phyloP scores from a whole-genome alignment of 306 rosid genomes.

The Pyrus bretschneideri region DNA sequence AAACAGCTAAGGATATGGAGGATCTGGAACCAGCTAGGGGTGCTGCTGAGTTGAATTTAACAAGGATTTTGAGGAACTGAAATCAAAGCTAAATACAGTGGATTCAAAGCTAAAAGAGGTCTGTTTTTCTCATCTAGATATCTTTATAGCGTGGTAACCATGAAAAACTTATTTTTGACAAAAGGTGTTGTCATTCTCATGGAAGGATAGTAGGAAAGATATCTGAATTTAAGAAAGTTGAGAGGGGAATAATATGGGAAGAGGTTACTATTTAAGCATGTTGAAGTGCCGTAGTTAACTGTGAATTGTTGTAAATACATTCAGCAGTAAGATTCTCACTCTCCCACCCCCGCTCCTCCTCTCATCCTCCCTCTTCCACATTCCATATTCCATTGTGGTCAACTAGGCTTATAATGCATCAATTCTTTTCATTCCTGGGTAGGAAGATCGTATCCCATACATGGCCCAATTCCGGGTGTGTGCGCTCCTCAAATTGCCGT shows the following conservation, averaged over 20 bases:
- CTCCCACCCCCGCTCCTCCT: not conserved
- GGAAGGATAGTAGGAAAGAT: conserved; percentile 9
- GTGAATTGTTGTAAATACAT: not conserved
- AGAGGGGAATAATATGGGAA: not conserved
- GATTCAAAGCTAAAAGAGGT: conserved; percentile 81
- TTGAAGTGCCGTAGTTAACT: not conserved
- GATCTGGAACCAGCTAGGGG: conserved; percentile 35
- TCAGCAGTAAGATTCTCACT: not conserved
- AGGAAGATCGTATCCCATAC: conserved; percentile 12
- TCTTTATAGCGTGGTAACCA: not conserved
- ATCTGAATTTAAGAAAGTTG: not conserved
- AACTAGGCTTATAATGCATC: not conserved
- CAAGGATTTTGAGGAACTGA: conserved; percentile 55
- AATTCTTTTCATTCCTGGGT: not conserved
- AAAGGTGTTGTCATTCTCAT: not conserved
- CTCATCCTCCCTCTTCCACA: not conserved
- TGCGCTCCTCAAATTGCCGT: conserved; percentile 9
- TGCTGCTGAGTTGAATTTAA: conserved; percentile 23
- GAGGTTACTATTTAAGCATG: not conserved
- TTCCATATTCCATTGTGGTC: not conserved
- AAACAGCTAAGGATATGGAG: conserved; percentile 37
- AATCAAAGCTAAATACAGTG: conserved; percentile 42
- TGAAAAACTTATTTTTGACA: not conserved
- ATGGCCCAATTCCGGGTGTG: conserved; percentile 7
- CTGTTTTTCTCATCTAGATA: conserved; percentile 24